Conservation (phyloP, 2,329 filamentous ascomycete species). For the Verticillium nubilum region DNA sequence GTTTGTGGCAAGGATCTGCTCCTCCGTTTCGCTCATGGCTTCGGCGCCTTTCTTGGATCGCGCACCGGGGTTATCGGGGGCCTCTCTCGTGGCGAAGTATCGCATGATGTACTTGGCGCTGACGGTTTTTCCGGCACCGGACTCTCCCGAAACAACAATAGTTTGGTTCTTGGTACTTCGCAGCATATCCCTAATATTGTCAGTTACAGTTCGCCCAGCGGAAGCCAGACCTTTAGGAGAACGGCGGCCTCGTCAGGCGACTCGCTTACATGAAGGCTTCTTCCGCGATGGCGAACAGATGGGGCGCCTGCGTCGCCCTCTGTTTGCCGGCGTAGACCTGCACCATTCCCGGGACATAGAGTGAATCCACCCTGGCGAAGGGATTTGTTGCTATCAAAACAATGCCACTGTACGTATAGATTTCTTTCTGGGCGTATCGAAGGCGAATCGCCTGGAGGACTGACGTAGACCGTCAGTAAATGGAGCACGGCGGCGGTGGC, state of each 20-base stretch:
- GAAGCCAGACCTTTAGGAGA: too few relatives aligned
- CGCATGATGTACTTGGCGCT: slow-evolving; percentile 99
- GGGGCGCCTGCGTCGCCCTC: slow-evolving; percentile 90
- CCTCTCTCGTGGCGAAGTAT: slow-evolving; percentile 96
- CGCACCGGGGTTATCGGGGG: slow-evolving; percentile 78
- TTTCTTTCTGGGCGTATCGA: slow-evolving; percentile 96
- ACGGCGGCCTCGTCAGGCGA: background rate
- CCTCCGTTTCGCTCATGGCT: slow-evolving; percentile 94
- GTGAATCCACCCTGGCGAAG: slow-evolving; percentile 92
- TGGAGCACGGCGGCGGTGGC: background rate
- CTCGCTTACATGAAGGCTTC: slow-evolving; percentile 82
- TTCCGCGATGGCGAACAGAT: slow-evolving; percentile 97
- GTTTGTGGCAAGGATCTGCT: slow-evolving; percentile 96
- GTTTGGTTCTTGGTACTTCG: slow-evolving; percentile 95
- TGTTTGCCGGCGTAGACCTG: slow-evolving; percentile 98
- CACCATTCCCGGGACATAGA: slow-evolving; percentile 99
- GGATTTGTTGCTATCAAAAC: slow-evolving; percentile 98
- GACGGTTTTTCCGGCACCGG: slow-evolving; percentile 97
- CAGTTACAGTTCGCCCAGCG: slow-evolving; percentile 21
- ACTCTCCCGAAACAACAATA: slow-evolving; percentile 98
- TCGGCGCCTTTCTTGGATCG: slow-evolving; percentile 70
- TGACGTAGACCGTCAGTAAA: slow-evolving; percentile 29
- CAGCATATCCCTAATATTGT: slow-evolving; percentile 78
- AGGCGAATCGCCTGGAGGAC: slow-evolving; percentile 96
- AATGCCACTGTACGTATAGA: slow-evolving; percentile 99